phyloP scores from a whole-genome alignment of 1,284 basidiomycete genomes.

The Polyporus tsugae region DNA sequence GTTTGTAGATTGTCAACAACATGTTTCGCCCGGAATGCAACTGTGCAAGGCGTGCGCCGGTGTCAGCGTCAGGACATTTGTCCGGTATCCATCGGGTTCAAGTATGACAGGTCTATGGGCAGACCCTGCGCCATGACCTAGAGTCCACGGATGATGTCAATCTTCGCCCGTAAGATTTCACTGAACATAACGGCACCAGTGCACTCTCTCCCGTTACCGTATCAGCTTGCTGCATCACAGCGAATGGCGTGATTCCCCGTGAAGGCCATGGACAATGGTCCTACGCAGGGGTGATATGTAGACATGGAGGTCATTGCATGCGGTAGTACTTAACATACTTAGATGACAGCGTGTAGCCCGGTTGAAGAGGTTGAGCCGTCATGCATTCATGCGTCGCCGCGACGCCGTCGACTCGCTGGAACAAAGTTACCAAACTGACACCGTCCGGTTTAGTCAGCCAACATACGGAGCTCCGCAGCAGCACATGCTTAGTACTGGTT shows the following conservation, averaged over 20 bases:
- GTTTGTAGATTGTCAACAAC: not conserved
- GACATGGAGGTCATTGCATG: constrained; percentile 96
- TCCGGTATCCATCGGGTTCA: constrained; percentile 85
- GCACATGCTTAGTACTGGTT: not conserved
- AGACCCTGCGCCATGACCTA: constrained; percentile 95
- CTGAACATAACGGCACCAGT: constrained; percentile 72
- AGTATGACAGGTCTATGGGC: constrained; percentile 73
- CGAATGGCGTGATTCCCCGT: constrained; percentile 81
- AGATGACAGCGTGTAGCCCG: constrained; percentile 81
- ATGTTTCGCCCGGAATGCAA: not conserved
- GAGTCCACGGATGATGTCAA: constrained; percentile 63
- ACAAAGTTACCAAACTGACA: not conserved
- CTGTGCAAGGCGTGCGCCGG: not conserved
- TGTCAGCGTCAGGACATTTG: not conserved
- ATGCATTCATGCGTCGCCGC: not conserved
- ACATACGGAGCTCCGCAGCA: not conserved
- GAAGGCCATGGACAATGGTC: constrained; percentile 98
- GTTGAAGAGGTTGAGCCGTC: not conserved
- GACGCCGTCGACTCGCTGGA: not conserved
- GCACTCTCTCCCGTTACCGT: constrained; percentile 99
- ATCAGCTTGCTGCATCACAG: constrained; percentile 97
- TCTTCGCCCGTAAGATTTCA: constrained; percentile 67
- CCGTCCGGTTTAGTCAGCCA: not conserved
- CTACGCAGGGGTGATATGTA: constrained; percentile 97
- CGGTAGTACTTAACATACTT: constrained; percentile 83